phyloP scores from a whole-genome alignment of 2,329 filamentous ascomycete species.

The Aspergillus versicolor region DNA sequence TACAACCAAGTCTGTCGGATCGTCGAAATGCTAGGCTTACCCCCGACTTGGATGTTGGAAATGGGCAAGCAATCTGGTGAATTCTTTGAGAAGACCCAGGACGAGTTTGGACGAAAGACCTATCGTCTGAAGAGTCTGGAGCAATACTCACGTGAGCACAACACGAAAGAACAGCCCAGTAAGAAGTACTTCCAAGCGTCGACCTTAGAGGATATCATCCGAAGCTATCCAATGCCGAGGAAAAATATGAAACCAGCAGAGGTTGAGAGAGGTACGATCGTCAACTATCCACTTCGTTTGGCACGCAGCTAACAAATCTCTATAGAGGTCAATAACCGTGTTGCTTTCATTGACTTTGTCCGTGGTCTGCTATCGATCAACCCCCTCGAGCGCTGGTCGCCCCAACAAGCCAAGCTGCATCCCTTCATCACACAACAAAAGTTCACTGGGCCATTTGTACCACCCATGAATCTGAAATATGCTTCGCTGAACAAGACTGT shows the following conservation, averaged over 20 bases:
- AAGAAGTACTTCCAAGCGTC: conserved; percentile 99
- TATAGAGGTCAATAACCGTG: conserved; percentile 95
- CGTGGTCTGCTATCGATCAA: conserved; percentile 91
- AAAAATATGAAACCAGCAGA: conserved; percentile 99
- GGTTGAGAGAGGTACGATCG: conserved; percentile 79
- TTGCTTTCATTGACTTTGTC: conserved; percentile 98
- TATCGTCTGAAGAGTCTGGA: conserved; percentile 97
- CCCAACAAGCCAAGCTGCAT: conserved; percentile 94
- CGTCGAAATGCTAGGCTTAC: conserved; percentile 95
- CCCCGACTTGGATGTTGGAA: conserved; percentile 98
- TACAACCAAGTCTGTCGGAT: conserved; percentile 98
- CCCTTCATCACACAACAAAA: conserved; percentile 99
- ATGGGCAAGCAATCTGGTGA: conserved; percentile 97
- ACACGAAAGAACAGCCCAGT: conserved; percentile 96
- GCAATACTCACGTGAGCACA: conserved; percentile 92
- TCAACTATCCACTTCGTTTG: background rate
- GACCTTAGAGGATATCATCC: conserved; percentile 93
- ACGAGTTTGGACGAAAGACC: conserved; percentile 88
- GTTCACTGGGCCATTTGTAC: conserved; percentile 92
- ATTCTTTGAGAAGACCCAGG: conserved; percentile 90
- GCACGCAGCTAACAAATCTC: conserved; percentile 20
- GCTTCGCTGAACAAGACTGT: conserved; percentile 82
- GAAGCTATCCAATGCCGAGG: conserved; percentile 94
- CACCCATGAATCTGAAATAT: conserved; percentile 93
- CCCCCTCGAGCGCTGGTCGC: conserved; percentile 94